Base-by-base conservation (phyloP, 805 yeast species). In the Candida pseudoglaebosa region DNA sequence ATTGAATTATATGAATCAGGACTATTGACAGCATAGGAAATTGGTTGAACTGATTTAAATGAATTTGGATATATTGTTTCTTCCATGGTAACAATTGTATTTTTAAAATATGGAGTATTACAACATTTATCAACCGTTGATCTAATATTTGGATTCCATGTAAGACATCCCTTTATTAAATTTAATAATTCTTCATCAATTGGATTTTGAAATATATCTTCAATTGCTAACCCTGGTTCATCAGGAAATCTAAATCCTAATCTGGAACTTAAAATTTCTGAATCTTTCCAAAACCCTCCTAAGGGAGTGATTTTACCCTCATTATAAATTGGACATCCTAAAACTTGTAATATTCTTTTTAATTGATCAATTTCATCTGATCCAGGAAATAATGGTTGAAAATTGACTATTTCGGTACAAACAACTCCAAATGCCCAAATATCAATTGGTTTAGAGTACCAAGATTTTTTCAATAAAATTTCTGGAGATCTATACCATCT, bases 401-500 rank as follows among this genome's bases (percentile, higher is more conserved):
- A 78, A 32, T 79, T 79, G 16, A 86, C 84, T 32, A 80, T 69
- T 54, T 85, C 95, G 5, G 77, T 76, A 2, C 85, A 87, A 28
- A 85, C 87, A 32, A 81, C 74, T 2, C 89, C 95, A 67, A 84
- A 85, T 0, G 95, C 91, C 95, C 95, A 85, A 24, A 85, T 75
- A 62, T 85, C 95, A 26, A 83, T 74, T 2, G 93, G 88, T 44
- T 62, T 74, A 0, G 87, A 75, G 52, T 85, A 82, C 49, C 59
- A 65, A 4, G 71, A 72, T 45, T 75, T 79, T 47, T 91, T 71
- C 41, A 85, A 62, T 33, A 85, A 65, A 15, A 85, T 82, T 56
- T 85, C 95, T 0, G 95, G 95, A 0, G 91, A 77, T 45, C 95
- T 67, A 52, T 85, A 85, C 95, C 95, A 85, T 51, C 95, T 73